phyloP scores from a whole-genome alignment of 208 protist species.

The Giardia duodenalis region DNA sequence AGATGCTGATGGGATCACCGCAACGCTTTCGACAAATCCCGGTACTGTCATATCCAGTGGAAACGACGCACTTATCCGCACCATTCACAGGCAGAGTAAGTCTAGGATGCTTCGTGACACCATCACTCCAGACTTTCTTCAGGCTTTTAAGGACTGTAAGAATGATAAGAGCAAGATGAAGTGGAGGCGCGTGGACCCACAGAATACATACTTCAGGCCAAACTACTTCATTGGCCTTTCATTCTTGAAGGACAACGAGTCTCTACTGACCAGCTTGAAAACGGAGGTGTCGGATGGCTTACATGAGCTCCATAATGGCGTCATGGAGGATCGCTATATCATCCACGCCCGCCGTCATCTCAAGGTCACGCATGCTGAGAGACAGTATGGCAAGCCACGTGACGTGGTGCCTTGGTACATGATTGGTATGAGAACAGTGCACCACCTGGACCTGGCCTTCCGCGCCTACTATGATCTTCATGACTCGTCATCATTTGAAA shows the following conservation, averaged over 20 bases:
- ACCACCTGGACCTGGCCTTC: conserved; percentile 49
- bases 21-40: background rate
- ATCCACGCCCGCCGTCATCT: background rate
- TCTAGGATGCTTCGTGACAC: background rate
- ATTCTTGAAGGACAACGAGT: background rate
- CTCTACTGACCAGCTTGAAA: conserved; percentile 28
- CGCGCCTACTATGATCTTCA: conserved; percentile 51
- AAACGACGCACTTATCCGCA: background rate
- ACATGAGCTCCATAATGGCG: background rate
- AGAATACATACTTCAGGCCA: background rate
- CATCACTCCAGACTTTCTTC: background rate
- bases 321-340: background rate
- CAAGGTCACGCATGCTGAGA: conserved; percentile 35
- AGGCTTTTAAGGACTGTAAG: background rate
- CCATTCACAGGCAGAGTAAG: background rate
- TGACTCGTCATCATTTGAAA: conserved; percentile 43
- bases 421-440: conserved; percentile 55
- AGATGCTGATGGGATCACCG: background rate
- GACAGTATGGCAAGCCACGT: background rate
- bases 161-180: background rate
- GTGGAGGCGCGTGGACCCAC: background rate
- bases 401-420: background rate
- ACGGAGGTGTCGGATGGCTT: conserved; percentile 15
- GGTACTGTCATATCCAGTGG: too few relatives aligned
- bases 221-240: conserved; percentile 27